Evolutionary conservation across 805 yeast genomes (phyloP).

Genomic region (Starmerella floricola): DNA sequence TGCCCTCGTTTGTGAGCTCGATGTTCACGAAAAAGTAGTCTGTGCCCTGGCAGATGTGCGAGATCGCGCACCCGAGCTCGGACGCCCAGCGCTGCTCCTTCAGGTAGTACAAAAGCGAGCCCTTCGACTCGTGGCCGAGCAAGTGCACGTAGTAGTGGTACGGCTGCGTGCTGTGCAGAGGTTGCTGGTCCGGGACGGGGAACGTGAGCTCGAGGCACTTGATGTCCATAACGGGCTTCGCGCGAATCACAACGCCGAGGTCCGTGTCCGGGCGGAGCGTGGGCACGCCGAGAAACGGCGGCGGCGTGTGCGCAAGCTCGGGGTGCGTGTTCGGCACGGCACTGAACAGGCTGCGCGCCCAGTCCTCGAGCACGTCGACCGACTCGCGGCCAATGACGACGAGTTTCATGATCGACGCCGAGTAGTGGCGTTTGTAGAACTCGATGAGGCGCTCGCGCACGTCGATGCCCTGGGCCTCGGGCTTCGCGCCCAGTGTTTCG

Average conservation of each 20-base stretch:
- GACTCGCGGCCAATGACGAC: conserved; percentile 75
- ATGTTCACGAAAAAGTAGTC: conserved; percentile 57
- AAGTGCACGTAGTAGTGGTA: conserved; percentile 63
- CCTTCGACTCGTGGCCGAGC: conserved; percentile 85
- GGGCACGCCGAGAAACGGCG: conserved; percentile 31
- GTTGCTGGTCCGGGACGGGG: conserved; percentile 61
- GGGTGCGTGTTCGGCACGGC: conserved; percentile 37
- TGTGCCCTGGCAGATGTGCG: conserved; percentile 44
- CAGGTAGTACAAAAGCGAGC: conserved; percentile 61
- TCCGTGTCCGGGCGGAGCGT: conserved; percentile 43
- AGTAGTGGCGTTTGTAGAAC: conserved; percentile 60
- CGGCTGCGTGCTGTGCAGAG: conserved; percentile 57
- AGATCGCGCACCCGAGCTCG: conserved; percentile 59
- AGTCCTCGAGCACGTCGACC: conserved; percentile 53
- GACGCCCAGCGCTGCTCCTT: conserved; percentile 71
- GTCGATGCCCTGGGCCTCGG: conserved; percentile 48
- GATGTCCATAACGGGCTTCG: conserved; percentile 73
- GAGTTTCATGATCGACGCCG: conserved; percentile 79
- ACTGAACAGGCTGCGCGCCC: conserved; percentile 59
- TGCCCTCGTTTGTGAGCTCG: conserved; percentile 65
- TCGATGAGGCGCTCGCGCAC: conserved; percentile 71
- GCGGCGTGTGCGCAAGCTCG: conserved; percentile 29
- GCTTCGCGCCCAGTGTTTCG: conserved; percentile 57
- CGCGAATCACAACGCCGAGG: conserved; percentile 44
- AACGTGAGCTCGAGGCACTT: conserved; percentile 58